Evolutionary conservation across 192 early-diverging fungal species (phyloP), one percentile per base, ranked within the genome.

Genomic region (Backusella tuberculispora): DNA sequence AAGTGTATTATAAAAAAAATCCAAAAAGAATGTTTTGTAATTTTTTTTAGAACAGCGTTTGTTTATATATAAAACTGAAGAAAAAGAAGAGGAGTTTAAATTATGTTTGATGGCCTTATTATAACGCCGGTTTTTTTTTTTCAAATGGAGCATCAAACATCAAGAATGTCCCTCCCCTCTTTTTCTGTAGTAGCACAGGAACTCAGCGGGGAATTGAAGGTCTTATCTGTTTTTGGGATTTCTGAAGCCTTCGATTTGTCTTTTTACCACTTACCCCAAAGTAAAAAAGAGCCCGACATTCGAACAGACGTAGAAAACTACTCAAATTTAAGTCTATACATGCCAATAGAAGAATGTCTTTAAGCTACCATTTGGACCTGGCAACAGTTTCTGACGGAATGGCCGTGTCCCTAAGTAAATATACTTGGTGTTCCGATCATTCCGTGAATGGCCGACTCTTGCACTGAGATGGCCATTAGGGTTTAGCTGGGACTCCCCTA

Each of bases 391-490:
- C 29, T 38, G 17, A 66, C 26, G 26, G 64, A 38, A 66, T 38
- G n/a, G 37, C 38, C 34, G 64, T 50, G 50, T 72, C 70, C 50
- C 47, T 37, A 29, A 72, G 34, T 40, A 50, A 40, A 70, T 46
- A 34, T 46, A 46, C 50, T 73, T 65, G 19, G 60, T 29, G 56
- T 40, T 46, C 72, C 72, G 72, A 73, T 63, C 37, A 46, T 73
- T 73, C 72, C 72, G 72, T 73, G 72, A 73, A 73, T 46, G 48
- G 72, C 72, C 72, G 72, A 65, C 63, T 43, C 21, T 45, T n/a
- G 42, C n/a, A 42, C 66, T 42, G 38, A 19, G 37, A 38, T 21
- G 19, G 37, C 21, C 37, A 19, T 40, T 42, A 41, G n/a, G 38
- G 19, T 43, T 67, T 24, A 42, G 37, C 4, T 66, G 37, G 12